Conservation (phyloP, 164 flowering plant species). For the Echeveria elegans region DNA sequence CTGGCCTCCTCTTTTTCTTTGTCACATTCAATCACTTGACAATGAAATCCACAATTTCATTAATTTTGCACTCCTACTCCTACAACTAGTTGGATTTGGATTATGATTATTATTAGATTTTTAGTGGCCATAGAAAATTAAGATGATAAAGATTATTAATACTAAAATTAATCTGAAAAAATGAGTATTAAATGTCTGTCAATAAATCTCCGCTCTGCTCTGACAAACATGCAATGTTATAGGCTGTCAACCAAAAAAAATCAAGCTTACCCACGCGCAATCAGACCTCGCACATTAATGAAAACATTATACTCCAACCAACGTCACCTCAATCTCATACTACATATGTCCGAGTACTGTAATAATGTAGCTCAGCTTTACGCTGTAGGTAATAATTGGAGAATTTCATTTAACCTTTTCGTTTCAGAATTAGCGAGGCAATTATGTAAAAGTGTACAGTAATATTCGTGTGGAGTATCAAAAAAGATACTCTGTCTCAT, state of each 20-base stretch:
- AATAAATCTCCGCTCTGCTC: slow-evolving; percentile 3
- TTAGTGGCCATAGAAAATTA: neutral
- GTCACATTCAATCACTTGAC: slow-evolving; percentile 5
- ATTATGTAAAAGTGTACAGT: no score
- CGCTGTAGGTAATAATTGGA: no score
- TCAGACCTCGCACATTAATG: neutral
- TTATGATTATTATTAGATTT: neutral
- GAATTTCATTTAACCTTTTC: no score
- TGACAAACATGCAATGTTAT: neutral
- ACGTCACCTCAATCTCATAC: neutral
- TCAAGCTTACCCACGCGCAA: slow-evolving; percentile 2
- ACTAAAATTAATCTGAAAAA: no score
- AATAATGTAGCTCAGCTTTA: neutral
- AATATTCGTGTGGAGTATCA: no score
- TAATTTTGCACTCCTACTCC: no score
- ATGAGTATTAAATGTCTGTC: neutral
- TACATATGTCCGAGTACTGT: no score
- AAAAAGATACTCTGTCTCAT: no score
- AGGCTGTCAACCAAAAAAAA: neutral
- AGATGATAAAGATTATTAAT: neutral
- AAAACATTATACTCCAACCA: neutral
- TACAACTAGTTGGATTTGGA: neutral
- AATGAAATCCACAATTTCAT: no score
- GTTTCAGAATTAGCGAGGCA: no score
- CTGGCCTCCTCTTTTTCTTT: slow-evolving; percentile 5